These are phyloP conservation scores for Fulvia fulva DNA, from an alignment of 2,329 filamentous ascomycete species.

Conservation along the genomic window DNA sequence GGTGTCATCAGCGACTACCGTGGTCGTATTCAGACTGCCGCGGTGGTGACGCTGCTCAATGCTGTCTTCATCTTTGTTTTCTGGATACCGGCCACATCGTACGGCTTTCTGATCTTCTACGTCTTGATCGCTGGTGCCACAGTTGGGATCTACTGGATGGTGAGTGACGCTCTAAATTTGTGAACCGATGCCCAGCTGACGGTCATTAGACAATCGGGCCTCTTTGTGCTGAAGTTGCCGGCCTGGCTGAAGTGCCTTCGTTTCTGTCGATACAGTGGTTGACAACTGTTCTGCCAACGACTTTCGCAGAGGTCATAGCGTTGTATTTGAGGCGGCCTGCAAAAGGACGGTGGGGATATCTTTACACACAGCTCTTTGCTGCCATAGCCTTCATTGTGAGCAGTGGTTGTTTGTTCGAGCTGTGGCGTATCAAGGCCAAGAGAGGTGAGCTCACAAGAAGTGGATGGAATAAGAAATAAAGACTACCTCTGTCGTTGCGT, in stretches of 20 bases:
- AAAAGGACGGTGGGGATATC: constrained; percentile 28
- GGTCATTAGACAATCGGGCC: constrained; percentile 36
- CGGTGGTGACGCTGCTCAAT: constrained; percentile 38
- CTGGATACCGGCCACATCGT: constrained; percentile 46
- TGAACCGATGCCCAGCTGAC: background rate
- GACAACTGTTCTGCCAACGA: constrained; percentile 35
- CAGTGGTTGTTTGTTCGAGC: constrained; percentile 32
- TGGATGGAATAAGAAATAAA: background rate
- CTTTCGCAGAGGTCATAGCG: constrained; percentile 41
- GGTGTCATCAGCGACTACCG: constrained; percentile 45
- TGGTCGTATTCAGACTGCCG: constrained; percentile 43
- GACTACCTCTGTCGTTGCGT: too few relatives aligned
- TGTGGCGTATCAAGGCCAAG: constrained; percentile 24
- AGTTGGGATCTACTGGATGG: constrained; percentile 49
- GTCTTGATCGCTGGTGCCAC: constrained; percentile 43
- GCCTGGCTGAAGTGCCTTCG: constrained; percentile 39
- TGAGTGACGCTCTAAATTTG: constrained; percentile 16
- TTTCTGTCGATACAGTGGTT: constrained; percentile 39
- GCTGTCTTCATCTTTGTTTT: constrained; percentile 40
- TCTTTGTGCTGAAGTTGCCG: constrained; percentile 40
- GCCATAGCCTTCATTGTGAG: constrained; percentile 36
- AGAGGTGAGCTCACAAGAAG: background rate
- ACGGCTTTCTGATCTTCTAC: constrained; percentile 43
- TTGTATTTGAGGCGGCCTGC: constrained; percentile 36
- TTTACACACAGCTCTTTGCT: constrained; percentile 40